Base-by-base conservation (phyloP, 371 early-diverging fungal genomes). In the Lichtheimia hyalospora region DNA sequence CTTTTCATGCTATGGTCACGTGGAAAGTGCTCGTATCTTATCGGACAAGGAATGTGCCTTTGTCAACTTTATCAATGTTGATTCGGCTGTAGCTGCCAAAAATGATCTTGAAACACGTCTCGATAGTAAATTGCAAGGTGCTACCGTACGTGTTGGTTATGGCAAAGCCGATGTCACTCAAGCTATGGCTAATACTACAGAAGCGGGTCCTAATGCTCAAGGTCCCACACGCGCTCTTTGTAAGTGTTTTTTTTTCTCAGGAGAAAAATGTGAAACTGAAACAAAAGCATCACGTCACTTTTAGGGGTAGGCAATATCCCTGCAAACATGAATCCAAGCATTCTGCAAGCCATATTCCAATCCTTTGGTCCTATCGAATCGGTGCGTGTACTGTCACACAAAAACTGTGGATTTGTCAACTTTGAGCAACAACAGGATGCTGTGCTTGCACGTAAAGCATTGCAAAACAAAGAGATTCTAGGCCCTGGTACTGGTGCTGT, bases 371-470 rank as follows among this genome's bases (percentile, higher is more conserved):
- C 84, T 0, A 89, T 98, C 46, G 98, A 98, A 74, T 94, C 95
- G 5, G 92, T 93, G 34, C 90, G 98, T 10, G 92, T 97, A 5
- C 69, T 97, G 71, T 90, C 94, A 18, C 96, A 96, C 82, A 98
- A 98, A 67, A 96, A 94, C 73, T 98, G 97, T 72, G 98, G 96
- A 3, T 98, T 98, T 74, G 93, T 98, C 55, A 97, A 97, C 71
- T 98, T 96, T 76, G 86, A 87, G 40, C 77, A 75, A 25, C 82
- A 92, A 57, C 94, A 95, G 52, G 96, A 97, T 70, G 95, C 98
- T 8, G 89, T 96, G 52, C 79, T 84, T 23, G 97, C 97, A 28
- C 87, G 92, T 55, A 88, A 90, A 63, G 77, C 81, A 10, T 84
- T 95, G 82, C 94, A 96, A 70, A 94, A 94, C 57, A 89, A 88